Conservation (phyloP, 805 yeast species). For the Lachancea mirantina region DNA sequence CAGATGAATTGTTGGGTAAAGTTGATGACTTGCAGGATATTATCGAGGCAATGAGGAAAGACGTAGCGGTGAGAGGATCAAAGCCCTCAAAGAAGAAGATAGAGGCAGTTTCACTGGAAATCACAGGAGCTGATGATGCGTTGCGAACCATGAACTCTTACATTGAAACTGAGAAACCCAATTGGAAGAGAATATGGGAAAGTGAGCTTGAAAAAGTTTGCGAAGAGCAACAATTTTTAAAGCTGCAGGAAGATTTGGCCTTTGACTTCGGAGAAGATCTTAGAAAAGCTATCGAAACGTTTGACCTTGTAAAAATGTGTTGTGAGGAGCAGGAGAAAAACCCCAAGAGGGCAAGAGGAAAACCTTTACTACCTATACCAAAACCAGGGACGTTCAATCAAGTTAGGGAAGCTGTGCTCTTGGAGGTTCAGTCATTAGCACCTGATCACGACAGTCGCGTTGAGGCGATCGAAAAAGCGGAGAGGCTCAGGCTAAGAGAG, state of each 20-base stretch:
- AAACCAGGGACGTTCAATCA: constrained; percentile 58
- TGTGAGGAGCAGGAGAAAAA: constrained; percentile 68
- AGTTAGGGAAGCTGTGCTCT: constrained; percentile 68
- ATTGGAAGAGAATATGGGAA: constrained; percentile 92
- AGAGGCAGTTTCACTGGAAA: constrained; percentile 55
- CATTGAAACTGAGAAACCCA: constrained; percentile 64
- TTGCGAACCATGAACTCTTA: constrained; percentile 51
- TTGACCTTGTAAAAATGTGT: constrained; percentile 71
- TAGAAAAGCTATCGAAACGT: constrained; percentile 73
- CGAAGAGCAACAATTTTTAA: constrained; percentile 89
- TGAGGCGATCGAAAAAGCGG: constrained; percentile 86
- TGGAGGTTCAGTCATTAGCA: constrained; percentile 67
- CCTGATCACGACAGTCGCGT: constrained; percentile 83
- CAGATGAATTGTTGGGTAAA: constrained; percentile 63
- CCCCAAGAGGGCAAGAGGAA: constrained; percentile 35
- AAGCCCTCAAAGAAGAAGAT: constrained; percentile 72
- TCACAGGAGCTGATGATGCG: constrained; percentile 47
- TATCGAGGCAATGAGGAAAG: constrained; percentile 82
- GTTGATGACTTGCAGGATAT: constrained; percentile 91
- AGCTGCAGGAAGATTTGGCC: constrained; percentile 80
- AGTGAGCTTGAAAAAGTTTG: constrained; percentile 81
- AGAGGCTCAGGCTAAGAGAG: constrained; percentile 68
- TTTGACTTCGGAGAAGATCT: constrained; percentile 76
- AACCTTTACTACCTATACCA: constrained; percentile 38
- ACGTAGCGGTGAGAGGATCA: constrained; percentile 87